A percentile compares a stretch with the other conserved stretches of the same genome.
phyloP scores from a whole-genome alignment of 225 moss, liverwort and hornwort genomes.

The Straminergon stramineum region DNA sequence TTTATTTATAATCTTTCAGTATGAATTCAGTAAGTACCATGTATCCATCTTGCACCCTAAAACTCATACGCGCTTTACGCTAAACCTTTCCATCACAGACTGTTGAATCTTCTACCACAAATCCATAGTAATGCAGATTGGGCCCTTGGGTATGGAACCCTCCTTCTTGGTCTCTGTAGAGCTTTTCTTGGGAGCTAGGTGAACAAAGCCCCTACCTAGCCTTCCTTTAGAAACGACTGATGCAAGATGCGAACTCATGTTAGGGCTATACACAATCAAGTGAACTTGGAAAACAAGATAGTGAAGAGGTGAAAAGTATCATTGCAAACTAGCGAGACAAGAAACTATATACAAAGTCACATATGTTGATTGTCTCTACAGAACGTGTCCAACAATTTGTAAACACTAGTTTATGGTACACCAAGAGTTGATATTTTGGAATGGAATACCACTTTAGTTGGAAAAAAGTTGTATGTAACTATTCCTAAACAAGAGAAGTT shows the following conservation, averaged over 20 bases:
- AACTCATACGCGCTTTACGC: background rate
- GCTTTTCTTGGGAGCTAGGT: slow-evolving; percentile 28
- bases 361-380: background rate
- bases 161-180: background rate
- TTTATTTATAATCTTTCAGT: background rate
- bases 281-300: background rate
- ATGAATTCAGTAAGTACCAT: background rate
- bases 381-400: background rate
- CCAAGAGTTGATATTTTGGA: background rate
- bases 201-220: slow-evolving; percentile 76
- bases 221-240: slow-evolving; percentile 26
- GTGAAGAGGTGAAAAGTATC: background rate
- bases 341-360: background rate
- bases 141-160: background rate
- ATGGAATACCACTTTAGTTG: background rate
- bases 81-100: slow-evolving; percentile 20
- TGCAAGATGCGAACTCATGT: background rate
- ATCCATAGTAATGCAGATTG: background rate
- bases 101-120: slow-evolving; percentile 37
- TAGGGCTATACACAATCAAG: background rate
- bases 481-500: background rate
- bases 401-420: background rate
- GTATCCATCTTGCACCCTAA: background rate
- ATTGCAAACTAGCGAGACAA: background rate
- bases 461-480: background rate